These are phyloP conservation scores for Gillenia trifoliata DNA, from an alignment of 306 rosid genomes.

Conservation along the genomic window DNA sequence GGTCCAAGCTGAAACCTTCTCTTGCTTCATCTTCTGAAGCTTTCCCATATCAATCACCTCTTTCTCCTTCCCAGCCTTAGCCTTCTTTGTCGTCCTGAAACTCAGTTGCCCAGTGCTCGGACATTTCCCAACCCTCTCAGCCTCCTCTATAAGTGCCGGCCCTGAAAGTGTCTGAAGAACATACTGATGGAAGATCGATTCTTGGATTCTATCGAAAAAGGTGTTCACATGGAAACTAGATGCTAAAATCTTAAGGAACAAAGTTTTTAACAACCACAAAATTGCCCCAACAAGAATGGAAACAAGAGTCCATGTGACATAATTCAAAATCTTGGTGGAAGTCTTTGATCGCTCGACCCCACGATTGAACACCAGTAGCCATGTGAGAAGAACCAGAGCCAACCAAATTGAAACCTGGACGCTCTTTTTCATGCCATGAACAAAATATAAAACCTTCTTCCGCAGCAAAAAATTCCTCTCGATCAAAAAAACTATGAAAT, in stretches of 20 bases:
- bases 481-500: slow-evolving; percentile 61
- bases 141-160: slow-evolving; percentile 59
- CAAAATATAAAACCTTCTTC: slow-evolving; percentile 87
- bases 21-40: slow-evolving; percentile 77
- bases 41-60: slow-evolving; percentile 65
- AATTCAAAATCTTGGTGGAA: slow-evolving; percentile 36
- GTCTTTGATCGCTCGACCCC: slow-evolving; percentile 43
- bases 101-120: slow-evolving; percentile 56
- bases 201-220: slow-evolving; percentile 90
- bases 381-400: slow-evolving; percentile 56
- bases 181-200: slow-evolving; percentile 75
- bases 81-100: slow-evolving; percentile 51
- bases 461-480: slow-evolving; percentile 73
- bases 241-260: slow-evolving; percentile 63
- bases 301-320: slow-evolving; percentile 64
- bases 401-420: slow-evolving; percentile 75
- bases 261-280: slow-evolving; percentile 68
- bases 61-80: slow-evolving; percentile 35
- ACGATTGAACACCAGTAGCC: slow-evolving; percentile 54
- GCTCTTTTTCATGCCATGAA: slow-evolving; percentile 82
- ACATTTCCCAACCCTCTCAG: slow-evolving; percentile 47
- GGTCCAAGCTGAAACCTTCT: slow-evolving; percentile 92
- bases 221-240: slow-evolving; percentile 73
- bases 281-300: slow-evolving; percentile 68
- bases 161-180: slow-evolving; percentile 77